phyloP scores from a whole-genome alignment of 2,329 filamentous ascomycete genomes.

The Phialophora chinensis region DNA sequence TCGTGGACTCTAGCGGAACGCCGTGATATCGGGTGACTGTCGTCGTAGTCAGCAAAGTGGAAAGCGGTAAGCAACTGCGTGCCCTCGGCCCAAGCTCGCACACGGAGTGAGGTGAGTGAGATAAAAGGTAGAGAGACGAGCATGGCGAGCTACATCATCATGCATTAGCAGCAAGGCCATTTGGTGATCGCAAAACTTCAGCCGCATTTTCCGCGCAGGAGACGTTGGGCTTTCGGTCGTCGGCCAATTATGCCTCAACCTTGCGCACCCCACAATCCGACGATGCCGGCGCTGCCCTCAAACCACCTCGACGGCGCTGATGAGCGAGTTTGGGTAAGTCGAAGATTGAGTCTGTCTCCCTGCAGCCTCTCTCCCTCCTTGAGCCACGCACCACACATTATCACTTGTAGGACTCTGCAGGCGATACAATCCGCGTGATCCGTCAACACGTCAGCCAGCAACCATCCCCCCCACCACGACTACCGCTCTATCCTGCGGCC shows the following conservation, averaged over 20 bases:
- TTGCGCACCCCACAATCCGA: not conserved
- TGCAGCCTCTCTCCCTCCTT: not conserved
- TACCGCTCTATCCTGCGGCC: not conserved
- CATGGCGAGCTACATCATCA: not conserved
- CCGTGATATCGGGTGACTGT: not conserved
- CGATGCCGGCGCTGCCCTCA: not conserved
- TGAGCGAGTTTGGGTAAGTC: not conserved
- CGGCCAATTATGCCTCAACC: constrained; percentile 3
- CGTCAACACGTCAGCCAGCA: constrained; percentile 5
- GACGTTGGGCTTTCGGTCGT: not conserved
- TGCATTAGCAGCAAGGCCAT: not conserved
- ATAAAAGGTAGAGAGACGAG: not conserved
- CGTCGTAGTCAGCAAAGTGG: not conserved
- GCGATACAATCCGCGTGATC: not conserved
- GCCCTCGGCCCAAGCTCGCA: too few species aligned
- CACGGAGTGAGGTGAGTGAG: too few species aligned
- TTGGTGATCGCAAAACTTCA: not conserved
- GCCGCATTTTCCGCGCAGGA: constrained; percentile 2
- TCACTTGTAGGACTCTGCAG: not conserved
- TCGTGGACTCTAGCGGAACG: not conserved
- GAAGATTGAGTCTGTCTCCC: not conserved
- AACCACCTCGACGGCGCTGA: not conserved
- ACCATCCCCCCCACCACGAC: not conserved
- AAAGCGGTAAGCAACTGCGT: not conserved
- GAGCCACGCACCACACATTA: not conserved